Percentiles rank a stretch among this genome's conserved stretches.
Conservation (phyloP, 352 stramenopile species). For the Aphanomyces stellatus region DNA sequence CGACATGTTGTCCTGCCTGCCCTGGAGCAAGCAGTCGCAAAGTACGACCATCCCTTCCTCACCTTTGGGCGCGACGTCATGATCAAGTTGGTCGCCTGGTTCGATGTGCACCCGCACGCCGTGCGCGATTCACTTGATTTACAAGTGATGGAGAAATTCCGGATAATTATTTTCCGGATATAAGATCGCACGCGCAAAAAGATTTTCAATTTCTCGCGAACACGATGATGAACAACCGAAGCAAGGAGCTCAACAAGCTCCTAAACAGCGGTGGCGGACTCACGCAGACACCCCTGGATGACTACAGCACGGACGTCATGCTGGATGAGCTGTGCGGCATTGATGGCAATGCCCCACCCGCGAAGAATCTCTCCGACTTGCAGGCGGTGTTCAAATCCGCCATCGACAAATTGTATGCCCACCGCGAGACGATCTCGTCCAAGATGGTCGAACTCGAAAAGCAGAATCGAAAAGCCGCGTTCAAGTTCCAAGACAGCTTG, state of each 20-base stretch:
- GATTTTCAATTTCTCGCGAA: no score
- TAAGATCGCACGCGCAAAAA: not conserved
- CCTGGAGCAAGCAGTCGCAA: no score
- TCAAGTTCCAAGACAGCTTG: conserved; percentile 58
- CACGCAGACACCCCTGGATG: not conserved
- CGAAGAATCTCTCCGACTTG: conserved; percentile 46
- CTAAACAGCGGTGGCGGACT: not conserved
- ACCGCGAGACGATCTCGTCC: conserved; percentile 45
- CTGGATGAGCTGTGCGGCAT: conserved; percentile 48
- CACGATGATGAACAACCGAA: not conserved
- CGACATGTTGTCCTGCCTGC: no score
- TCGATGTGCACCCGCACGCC: not conserved
- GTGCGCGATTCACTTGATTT: not conserved
- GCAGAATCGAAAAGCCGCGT: conserved; percentile 43
- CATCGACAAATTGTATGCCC: conserved; percentile 47
- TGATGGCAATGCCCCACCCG: not conserved
- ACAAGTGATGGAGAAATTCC: not conserved
- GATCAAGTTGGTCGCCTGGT: not conserved
- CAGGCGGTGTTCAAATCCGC: conserved; percentile 44
- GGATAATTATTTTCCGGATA: conserved; percentile 1
- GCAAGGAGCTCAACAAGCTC: conserved; percentile 14
- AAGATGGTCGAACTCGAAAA: conserved; percentile 53
- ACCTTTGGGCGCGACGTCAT: not conserved
- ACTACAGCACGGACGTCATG: conserved; percentile 63
- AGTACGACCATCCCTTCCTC: no score